Evolutionary conservation across 768 basidiomycete genomes (phyloP).

Genomic region (Dacryopinax spathularia): DNA sequence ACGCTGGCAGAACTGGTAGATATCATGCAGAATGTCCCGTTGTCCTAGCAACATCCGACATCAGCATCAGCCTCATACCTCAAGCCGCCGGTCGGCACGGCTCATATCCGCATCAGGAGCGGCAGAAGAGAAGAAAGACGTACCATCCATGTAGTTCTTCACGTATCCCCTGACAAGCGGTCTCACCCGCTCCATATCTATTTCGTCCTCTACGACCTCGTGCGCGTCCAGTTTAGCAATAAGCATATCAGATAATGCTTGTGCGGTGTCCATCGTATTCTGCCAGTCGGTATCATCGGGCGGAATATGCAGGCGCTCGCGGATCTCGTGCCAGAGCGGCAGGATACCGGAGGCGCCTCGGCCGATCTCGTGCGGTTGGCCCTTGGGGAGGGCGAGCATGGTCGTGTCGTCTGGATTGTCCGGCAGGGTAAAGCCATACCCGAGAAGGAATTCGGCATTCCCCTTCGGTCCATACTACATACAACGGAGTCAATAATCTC

Average conservation of each 20-base stretch:
- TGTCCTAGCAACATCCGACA: conserved; percentile 7
- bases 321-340: conserved; percentile 46
- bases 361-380: conserved; percentile 40
- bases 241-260: conserved; percentile 14
- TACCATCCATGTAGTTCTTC: background rate
- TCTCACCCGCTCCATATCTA: conserved; percentile 46
- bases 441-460: conserved; percentile 77
- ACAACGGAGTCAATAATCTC: background rate
- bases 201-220: conserved; percentile 37
- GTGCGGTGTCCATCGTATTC: background rate
- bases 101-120: conserved; percentile 7
- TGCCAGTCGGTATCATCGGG: conserved; percentile 5
- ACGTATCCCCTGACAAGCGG: conserved; percentile 31
- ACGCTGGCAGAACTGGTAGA: conserved; percentile 12
- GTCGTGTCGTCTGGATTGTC: conserved; percentile 80
- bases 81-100: background rate
- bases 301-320: conserved; percentile 21
- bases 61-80: background rate
- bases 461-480: conserved; percentile 65
- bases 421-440: conserved; percentile 75
- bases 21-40: conserved; percentile 15
- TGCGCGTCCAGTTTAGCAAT: conserved; percentile 46
- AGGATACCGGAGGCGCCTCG: conserved; percentile 41
- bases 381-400: conserved; percentile 50
- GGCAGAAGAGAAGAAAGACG: background rate